Evolutionary conservation across 768 basidiomycete species (phyloP), one percentile per base, ranked within the genome.

Genomic region (Russula foetens): DNA sequence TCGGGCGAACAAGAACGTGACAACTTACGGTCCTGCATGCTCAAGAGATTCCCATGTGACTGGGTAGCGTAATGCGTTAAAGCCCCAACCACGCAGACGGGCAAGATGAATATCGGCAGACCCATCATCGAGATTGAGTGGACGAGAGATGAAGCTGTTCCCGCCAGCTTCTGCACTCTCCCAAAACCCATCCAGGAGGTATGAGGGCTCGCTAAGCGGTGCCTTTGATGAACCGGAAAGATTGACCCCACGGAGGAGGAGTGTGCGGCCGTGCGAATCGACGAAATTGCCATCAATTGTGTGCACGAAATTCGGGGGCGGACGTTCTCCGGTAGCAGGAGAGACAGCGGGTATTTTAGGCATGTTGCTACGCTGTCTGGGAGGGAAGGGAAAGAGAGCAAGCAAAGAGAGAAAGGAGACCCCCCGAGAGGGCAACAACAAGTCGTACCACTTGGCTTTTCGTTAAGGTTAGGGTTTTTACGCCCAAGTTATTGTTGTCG

Each of bases 1-100:
- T 14, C 21, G 23, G 26, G 1, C 15, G 41, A 53, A 39, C 19
- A 19, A 35, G 9, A 35, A 29, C 2, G 5, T 31, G 26, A 21
- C 2, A 41, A 87, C 95, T 84, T 71, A 97, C 93, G 97, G 97
- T 71, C 94, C 96, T 59, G 81, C 85, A 71, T 92, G 93, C 72
- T 98, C 97, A 17, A 99, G 73, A 0, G 91, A 81, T 70, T 99
- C 97, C 97, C 97, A 99, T 1, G 90, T 86, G n/a, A 98, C 79
- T 80, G 73, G 85, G 84, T 75, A 92, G 44, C 86, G 76, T 19
- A 98, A 74, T 69, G 88, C 76, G 68, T 92, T 97, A 74, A 93
- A 98, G 0, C 97, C 97, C 96, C 95, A 99, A 0, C 88, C 88
- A 62, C 81, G 79, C 29, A 99, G 74, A n/a, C 97, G 78, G 4